A percentile compares a stretch with the other conserved stretches of the same genome.
These are phyloP conservation scores for Monarda citriodora DNA, from an alignment of 305 asterid genomes.

Conservation along the genomic window DNA sequence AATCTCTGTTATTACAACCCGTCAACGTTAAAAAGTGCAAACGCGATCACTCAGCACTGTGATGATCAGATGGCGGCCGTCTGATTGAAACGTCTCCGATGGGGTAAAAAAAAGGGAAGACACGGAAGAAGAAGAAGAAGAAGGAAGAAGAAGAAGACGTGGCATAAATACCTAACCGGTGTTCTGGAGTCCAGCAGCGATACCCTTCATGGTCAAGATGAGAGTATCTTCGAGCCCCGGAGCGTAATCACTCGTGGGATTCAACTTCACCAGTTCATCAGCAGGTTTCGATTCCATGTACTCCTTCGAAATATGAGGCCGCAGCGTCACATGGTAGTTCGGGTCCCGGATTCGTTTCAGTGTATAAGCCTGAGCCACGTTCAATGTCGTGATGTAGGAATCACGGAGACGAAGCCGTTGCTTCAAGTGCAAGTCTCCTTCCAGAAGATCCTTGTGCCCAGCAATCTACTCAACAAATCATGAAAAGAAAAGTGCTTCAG, in stretches of 20 bases:
- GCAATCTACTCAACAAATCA: slow-evolving; percentile 44
- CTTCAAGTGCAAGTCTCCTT: slow-evolving; percentile 96
- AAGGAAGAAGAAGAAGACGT: background rate
- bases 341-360: slow-evolving; percentile 90
- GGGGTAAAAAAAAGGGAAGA: background rate
- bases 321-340: slow-evolving; percentile 65
- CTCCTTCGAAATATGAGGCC: slow-evolving; percentile 86
- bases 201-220: slow-evolving; percentile 97
- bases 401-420: slow-evolving; percentile 87
- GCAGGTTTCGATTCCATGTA: slow-evolving; percentile 69
- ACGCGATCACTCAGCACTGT: background rate
- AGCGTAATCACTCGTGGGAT: slow-evolving; percentile 92
- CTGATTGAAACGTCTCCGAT: background rate
- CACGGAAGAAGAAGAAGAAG: background rate
- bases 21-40: background rate
- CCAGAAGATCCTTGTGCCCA: slow-evolving; percentile 72
- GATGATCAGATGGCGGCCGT: background rate
- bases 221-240: slow-evolving; percentile 98
- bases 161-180: slow-evolving; percentile 56
- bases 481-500: background rate
- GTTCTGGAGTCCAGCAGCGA: slow-evolving; percentile 98
- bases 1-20: background rate
- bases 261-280: slow-evolving; percentile 75
- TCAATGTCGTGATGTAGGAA: slow-evolving; percentile 89
- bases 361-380: slow-evolving; percentile 87